Evolutionary conservation across 371 early-diverging fungal species (phyloP), one percentile per base, ranked within the genome.

Genomic region (Blyttiomyces sp.): DNA sequence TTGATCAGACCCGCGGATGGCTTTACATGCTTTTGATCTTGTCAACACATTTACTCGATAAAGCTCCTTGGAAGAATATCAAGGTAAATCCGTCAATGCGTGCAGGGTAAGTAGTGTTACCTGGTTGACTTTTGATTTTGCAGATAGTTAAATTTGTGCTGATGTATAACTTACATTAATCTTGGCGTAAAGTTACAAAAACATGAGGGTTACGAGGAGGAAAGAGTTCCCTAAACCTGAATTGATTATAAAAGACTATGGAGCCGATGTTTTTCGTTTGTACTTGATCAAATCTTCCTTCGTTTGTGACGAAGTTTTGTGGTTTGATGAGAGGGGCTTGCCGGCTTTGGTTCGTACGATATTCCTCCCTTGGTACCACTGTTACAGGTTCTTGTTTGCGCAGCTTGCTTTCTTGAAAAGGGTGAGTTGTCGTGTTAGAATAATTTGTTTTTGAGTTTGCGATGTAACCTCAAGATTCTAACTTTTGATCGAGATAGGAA

Each of bases 1-100:
- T 99, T 48, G 99, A 99, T 76, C 99, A 99, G 83, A 99, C 99
- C 52, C 90, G 99, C 68, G 99, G 99, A 59, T 99, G 99, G 99
- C 99, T 99, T 89, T 99, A 99, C 79, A 99, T 99, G 27, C 85
- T 99, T 26, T 83, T 98, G 73, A 99, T 99, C 7, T 84, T 99
- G 54, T 96, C 98, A 36, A 95, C 97, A n/a, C 94, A 98, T 72
- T 80, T 99, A 63, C 97, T 98, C 70, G 91, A 94, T 73, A 83
- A 87, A 66, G 95, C 99, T n/a, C 95, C 99, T 30, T 99, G 94
- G 80, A 95, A 95, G 85, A 99, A 99, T 79, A 86, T 99, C 64
- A 96, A 99, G 79, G 99, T 94, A 59, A 97, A 94, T 76, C 99
- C 99, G 46, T 83, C 99, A 49, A 96, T 99, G 6, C 86, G 99